Evolutionary conservation across 1,284 basidiomycete genomes (phyloP).

Genomic region (Ceratorhiza oryzae-sativae): DNA sequence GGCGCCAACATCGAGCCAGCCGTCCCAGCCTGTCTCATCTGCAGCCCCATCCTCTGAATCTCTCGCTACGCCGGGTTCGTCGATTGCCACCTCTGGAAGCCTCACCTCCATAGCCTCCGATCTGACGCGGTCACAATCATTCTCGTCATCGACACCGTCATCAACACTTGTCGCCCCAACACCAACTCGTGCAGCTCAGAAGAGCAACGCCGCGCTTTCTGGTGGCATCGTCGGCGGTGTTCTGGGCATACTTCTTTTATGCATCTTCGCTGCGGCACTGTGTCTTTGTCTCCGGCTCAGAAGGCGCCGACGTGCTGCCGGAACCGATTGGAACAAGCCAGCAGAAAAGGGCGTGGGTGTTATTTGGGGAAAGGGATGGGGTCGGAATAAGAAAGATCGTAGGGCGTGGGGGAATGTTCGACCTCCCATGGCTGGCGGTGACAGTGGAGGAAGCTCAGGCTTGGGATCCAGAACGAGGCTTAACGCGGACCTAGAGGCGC

Average conservation of each 20-base stretch:
- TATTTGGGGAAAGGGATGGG: slow-evolving; percentile 33
- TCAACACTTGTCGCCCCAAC: no score
- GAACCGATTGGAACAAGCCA: neutral
- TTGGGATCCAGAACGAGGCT: neutral
- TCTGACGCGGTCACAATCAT: neutral
- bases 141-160: neutral
- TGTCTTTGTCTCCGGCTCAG: slow-evolving; percentile 12
- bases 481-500: neutral
- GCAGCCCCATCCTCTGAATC: neutral
- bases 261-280: slow-evolving; percentile 13
- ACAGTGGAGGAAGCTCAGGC: neutral
- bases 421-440: neutral
- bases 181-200: neutral
- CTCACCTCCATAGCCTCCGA: neutral
- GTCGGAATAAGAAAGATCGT: neutral
- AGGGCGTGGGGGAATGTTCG: neutral
- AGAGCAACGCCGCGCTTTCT: neutral
- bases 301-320: slow-evolving; percentile 4
- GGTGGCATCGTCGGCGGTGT: slow-evolving; percentile 23
- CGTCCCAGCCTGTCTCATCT: neutral
- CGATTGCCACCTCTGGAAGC: neutral
- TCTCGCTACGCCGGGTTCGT: neutral
- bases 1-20: neutral
- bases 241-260: neutral
- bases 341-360: slow-evolving; percentile 18